Base-by-base conservation (phyloP, 805 yeast genomes). In the Ogataea minuta region DNA sequence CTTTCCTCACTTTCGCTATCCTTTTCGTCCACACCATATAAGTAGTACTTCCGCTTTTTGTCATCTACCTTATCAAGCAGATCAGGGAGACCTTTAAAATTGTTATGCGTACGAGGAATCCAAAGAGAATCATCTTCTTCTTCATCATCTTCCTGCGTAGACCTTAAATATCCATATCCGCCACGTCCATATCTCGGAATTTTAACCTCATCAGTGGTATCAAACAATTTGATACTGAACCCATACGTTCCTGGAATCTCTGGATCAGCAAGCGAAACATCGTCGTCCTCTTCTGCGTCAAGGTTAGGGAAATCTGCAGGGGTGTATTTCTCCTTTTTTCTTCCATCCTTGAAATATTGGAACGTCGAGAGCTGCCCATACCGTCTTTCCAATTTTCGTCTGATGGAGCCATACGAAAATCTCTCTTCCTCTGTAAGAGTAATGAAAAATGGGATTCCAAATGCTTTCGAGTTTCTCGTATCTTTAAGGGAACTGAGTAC, bases 401-500 rank as follows among this genome's bases (percentile, higher is more conserved):
- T 63, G 6, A 89, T 77, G 1, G 59, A 52, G 5, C 81, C 83
- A 53, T 74, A 79, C 16, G 86, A 79, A 3, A 53, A 51, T 4
- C 70, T 59, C 26, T 84, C 91, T 1, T 67, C 68, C 24, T 67
- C 65, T 2, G 71, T 55, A 36, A 88, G 53, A 0, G 79, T 71
- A 20, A 89, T 67, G 49, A 89, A 80, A 50, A 87, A 77, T 2
- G 98, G 98, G 1, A 81, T 58, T 2, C 89, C 95, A 62, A 88
- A 84, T 1, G 79, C 61, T 29, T 69, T 69, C 1, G 72, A 67
- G 36, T 63, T 62, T 1, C 66, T 58, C 16, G 47, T 41, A 49
- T 71, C 53, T 28, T 59, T 43, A 25, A 57, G 53, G 0, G 75
- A 64, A 45, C 70, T 80, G 39, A 79, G 60, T 0, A 84, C 80